Conservation (phyloP, 164 flowering plant species). For the Aristolochia fimbriata region DNA sequence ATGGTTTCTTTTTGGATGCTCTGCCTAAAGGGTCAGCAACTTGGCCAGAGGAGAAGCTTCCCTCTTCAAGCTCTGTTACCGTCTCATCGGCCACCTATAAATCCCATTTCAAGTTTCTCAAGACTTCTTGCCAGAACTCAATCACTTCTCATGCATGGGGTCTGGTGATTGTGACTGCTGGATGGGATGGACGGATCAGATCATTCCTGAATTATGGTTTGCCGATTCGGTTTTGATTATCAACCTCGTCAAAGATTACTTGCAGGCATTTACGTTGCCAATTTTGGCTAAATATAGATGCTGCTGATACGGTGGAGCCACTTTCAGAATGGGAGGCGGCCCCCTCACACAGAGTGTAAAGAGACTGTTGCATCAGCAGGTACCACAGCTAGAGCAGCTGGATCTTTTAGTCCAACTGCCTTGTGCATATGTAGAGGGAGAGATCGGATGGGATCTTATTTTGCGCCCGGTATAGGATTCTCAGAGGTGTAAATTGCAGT, state of each 20-base stretch:
- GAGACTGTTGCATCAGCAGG: no score
- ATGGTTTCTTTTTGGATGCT: conserved; percentile 42
- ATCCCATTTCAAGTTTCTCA: conserved; percentile 48
- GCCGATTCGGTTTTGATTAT: conserved; percentile 41
- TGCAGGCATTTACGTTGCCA: no score
- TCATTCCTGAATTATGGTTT: conserved; percentile 73
- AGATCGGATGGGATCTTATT: neutral
- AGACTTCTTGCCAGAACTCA: conserved; percentile 42
- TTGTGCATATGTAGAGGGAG: no score
- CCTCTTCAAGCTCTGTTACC: conserved; percentile 13
- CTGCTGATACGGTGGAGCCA: no score
- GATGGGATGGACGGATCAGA: conserved; percentile 78
- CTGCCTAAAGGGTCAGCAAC: conserved; percentile 54
- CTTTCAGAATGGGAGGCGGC: no score
- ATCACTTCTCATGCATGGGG: conserved; percentile 64
- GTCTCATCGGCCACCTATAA: conserved; percentile 27
- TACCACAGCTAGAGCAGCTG: no score
- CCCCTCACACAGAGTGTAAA: no score
- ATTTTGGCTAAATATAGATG: no score
- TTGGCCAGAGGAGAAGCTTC: conserved; percentile 83
- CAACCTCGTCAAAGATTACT: no score
- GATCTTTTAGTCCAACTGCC: no score
- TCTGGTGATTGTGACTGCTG: conserved; percentile 73
- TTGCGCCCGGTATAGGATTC: neutral
- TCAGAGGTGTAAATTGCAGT: no score